These are phyloP conservation scores for Phialophora tarda DNA, from an alignment of 2,329 filamentous ascomycete genomes.

Conservation along the genomic window DNA sequence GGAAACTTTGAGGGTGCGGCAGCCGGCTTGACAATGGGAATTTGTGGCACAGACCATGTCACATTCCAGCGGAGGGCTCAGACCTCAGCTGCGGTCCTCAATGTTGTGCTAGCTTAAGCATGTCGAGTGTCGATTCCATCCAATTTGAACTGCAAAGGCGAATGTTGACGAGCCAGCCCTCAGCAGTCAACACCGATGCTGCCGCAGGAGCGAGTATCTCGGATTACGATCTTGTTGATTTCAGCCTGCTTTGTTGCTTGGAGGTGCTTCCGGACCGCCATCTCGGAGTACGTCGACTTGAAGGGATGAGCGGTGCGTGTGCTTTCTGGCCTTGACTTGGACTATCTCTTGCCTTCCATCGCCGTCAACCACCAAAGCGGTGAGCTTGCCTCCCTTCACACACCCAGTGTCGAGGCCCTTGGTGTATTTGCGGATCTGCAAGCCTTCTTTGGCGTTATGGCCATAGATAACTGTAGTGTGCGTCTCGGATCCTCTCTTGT, in stretches of 20 bases:
- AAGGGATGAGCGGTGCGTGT: conserved; percentile 10
- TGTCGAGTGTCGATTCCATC: neutral
- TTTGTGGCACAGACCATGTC: neutral
- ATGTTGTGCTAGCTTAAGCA: neutral
- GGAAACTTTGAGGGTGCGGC: conserved; percentile 1
- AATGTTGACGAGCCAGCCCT: neutral
- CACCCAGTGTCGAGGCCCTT: conserved; percentile 88
- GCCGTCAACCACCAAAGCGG: conserved; percentile 75
- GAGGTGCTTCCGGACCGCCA: conserved; percentile 14
- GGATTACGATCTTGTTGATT: neutral
- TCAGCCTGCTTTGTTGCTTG: conserved; percentile 10
- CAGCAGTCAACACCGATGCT: neutral
- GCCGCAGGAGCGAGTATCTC: neutral
- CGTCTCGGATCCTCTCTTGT: conserved; percentile 14
- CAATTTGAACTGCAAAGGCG: neutral
- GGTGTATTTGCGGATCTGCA: conserved; percentile 71
- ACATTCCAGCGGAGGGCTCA: conserved; percentile 4
- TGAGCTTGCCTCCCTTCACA: conserved; percentile 74
- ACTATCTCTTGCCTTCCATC: conserved; percentile 51
- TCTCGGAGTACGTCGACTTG: conserved; percentile 25
- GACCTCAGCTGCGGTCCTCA: neutral
- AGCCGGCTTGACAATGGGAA: neutral
- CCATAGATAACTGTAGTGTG: conserved; percentile 78
- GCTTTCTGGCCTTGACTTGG: conserved; percentile 49
- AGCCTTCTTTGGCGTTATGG: conserved; percentile 77